Base-by-base conservation (phyloP, 1,284 basidiomycete species). In the Austropuccinia psidii region DNA sequence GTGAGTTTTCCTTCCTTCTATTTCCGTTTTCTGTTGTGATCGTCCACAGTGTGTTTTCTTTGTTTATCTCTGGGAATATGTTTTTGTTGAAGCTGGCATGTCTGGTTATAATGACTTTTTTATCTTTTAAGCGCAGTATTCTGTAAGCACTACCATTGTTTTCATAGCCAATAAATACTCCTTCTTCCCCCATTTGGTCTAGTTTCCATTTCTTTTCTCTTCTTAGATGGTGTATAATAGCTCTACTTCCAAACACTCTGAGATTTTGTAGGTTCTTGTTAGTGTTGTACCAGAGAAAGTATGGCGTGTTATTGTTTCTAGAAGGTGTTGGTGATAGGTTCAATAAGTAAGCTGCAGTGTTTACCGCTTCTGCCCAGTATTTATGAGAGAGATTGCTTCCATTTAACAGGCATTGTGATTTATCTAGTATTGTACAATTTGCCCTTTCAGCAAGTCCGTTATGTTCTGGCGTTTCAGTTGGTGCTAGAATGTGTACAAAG, bases 401-500 rank as follows among this genome's bases (percentile, higher is more conserved):
- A 5, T 77, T 43, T 0, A 82, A 75, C 75, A 83, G 76, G 1
- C 78, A 77, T 0, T 77, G 66, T 6, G 75, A 75, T 31, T 74
- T 76, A 15, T 80, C 77, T 1, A 79, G 54, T 19, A 78, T 77
- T 1, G 79, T 82, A 0, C 80, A 62, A 75, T 79, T 76, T 24
- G 75, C 13, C 49, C 81, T 60, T 75, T 80, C 77, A 0, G 80
- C 77, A 47, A 78, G 75, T 76, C 82, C 73, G 76, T 81, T 83
- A 72, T 77, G 27, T 55, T 78, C 75, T 1, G 81, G 81, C 2
- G 81, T 79, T 67, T 84, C 78, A 64, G 83, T 81, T 0, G 81
- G 77, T 9, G 79, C 81, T 19, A 80, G 75, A 54, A 80, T 74
- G 29, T 75, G 77, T 31, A 72, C 55, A 4, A 81, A 83, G 13